Evolutionary conservation across 1,284 basidiomycete species (phyloP), one percentile per base, ranked within the genome.

Genomic region (Marasmius oreades): DNA sequence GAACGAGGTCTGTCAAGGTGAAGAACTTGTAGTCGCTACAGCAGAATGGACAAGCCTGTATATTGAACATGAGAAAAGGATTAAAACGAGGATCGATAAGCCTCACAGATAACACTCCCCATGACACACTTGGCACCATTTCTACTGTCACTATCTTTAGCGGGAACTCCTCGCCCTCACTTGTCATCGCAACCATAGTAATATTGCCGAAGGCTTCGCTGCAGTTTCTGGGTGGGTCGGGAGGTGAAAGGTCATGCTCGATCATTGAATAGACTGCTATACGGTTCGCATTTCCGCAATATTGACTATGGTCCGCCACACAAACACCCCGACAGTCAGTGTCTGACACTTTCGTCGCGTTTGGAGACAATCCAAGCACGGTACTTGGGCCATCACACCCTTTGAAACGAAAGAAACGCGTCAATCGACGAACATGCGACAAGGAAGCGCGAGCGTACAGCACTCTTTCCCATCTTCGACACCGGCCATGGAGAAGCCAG

Each of bases 401-500:
- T 74, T 28, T 12, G 33, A 50, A 45, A n/a, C 33, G 26, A 20
- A 53, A 23, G 51, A 46, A 48, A 34, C n/a, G 43, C 26, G 44
- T 28, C 11, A 23, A 7, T 53, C n/a, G 31, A 16, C 10, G 14
- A 44, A 20, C 42, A 28, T 34, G 43, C 31, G 24, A 52, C 11
- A 12, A 34, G 3, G 36, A 46, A 24, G 46, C 24, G 16, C 16
- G 65, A 33, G 54, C 73, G 23, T 59, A 75, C 74, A 77, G 58
- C 75, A 77, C 62, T 77, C 75, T 42, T 67, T 71, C 5, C 72
- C 72, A 54, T 70, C 67, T 62, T 77, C 75, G 31, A 75, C 57
- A 36, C 74, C 75, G 0, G 73, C 72, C 26, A 64, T 63, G 5
- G 61, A 51, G 59, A 68, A 73, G 22, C 62, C 68, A 12, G 71